Base-by-base conservation (phyloP, 495 filamentous ascomycete genomes). In the Xylaria intraflava region DNA sequence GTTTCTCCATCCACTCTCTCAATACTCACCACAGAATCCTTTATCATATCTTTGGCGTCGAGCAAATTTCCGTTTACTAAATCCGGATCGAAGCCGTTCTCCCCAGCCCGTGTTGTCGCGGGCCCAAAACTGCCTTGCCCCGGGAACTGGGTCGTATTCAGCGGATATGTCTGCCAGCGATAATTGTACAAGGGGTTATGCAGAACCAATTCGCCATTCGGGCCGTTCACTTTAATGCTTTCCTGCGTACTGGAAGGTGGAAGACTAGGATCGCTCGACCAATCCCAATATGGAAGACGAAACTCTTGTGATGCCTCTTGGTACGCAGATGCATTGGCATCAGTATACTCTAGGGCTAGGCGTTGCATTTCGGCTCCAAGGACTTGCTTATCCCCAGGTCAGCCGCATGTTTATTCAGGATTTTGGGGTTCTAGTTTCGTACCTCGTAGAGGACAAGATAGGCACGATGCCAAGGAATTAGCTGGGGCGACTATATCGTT, bases 281-380 rank as follows among this genome's bases (percentile, higher is more conserved):
- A 74, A 59, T 73, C 72, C 69, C 72, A 75, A 60, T 65, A 74
- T 2, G 71, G 72, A 19, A 69, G 60, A 7, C 71, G 62, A 12
- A 73, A 58, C 3, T 56, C 62, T 24, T 65, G 52, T 1, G 68
- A 70, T 1, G 72, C 70, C 0, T 61, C 59, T 11, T 52, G 53
- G 57, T 74, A 73, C 6, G 54, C 38, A 12, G 62, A 54, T 6
- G 52, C 49, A 24, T 65, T 44, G 5, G 55, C 52, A 6, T 51
- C 17, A 7, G 50, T 55, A 52, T 72, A 73, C 40, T 60, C 46
- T 4, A 49, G 45, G 7, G 71, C 70, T 29, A 72, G 62, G 20
- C 48, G 49, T 45, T 67, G 62, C 49, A 69, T 60, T n/a, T 68
- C 62, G 3, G 60, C 38, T 14, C 71, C 69, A 23, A 74, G 55